These are phyloP conservation scores for Begonia peltatifolia DNA, from an alignment of 306 rosid species.

Conservation along the genomic window DNA sequence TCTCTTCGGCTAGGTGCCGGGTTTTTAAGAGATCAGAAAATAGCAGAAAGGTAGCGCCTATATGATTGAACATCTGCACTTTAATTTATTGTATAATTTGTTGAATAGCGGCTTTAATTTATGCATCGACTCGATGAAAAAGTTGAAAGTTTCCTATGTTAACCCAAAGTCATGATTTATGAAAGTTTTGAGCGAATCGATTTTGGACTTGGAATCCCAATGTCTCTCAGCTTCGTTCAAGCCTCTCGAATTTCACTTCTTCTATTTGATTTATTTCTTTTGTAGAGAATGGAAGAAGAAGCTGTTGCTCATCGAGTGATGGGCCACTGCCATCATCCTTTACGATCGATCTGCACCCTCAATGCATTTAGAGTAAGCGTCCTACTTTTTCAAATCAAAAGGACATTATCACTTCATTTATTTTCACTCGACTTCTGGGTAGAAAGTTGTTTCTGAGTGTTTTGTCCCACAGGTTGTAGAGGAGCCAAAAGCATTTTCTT, in stretches of 20 bases:
- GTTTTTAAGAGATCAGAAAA: slow-evolving; percentile 57
- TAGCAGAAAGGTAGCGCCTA: slow-evolving; percentile 53
- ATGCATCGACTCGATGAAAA: too few relatives aligned
- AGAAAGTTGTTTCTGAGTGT: background rate
- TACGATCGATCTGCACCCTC: slow-evolving; percentile 42
- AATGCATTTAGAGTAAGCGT: slow-evolving; percentile 47
- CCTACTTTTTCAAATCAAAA: slow-evolving; percentile 7
- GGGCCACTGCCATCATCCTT: slow-evolving; percentile 76
- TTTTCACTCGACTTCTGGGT: too few relatives aligned
- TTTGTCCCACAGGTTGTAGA: slow-evolving; percentile 31
- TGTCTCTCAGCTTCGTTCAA: background rate
- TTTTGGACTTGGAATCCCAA: background rate
- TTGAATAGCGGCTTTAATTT: background rate
- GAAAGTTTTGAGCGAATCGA: slow-evolving; percentile 1
- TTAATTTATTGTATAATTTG: slow-evolving; percentile 2
- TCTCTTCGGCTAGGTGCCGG: slow-evolving; percentile 84
- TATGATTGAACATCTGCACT: background rate
- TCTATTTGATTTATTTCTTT: background rate
- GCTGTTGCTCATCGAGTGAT: slow-evolving; percentile 43
- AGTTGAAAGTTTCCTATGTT: too few relatives aligned
- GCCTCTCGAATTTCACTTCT: background rate
- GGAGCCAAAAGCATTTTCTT: slow-evolving; percentile 60
- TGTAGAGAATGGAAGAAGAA: slow-evolving; percentile 67
- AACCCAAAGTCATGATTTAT: background rate
- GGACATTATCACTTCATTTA: too few relatives aligned